Percentiles rank a stretch among this genome's conserved stretches.
Evolutionary conservation across 495 filamentous ascomycete species (phyloP).

Genomic region (Hypoxylon fragiforme): DNA sequence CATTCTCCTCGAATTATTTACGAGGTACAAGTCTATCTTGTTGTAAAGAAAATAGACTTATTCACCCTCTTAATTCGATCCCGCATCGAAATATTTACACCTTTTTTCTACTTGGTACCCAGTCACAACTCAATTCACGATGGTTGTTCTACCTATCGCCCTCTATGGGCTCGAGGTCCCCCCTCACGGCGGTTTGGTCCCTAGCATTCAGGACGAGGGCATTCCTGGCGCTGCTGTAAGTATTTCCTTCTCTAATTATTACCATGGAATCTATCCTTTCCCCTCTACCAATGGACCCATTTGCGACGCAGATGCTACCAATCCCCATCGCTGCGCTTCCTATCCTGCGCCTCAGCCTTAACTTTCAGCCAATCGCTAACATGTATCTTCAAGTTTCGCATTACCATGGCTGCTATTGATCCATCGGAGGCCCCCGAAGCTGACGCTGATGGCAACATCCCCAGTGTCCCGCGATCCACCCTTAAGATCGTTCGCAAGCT

Average conservation of each 20-base stretch:
- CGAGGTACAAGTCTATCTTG: not conserved
- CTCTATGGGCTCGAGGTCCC: slow-evolving; percentile 90
- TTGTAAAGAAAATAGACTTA: not conserved
- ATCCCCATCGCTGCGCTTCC: not conserved
- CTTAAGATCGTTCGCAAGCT: slow-evolving; percentile 82
- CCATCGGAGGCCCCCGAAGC: slow-evolving; percentile 74
- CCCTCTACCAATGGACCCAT: not conserved
- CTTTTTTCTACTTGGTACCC: no score
- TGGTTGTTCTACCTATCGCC: slow-evolving; percentile 68
- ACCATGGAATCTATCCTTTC: no score
- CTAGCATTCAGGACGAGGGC: slow-evolving; percentile 52
- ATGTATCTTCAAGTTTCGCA: slow-evolving; percentile 69
- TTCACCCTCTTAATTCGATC: not conserved
- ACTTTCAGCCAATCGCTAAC: slow-evolving; percentile 25
- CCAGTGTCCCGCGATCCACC: slow-evolving; percentile 72
- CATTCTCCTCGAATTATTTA: not conserved
- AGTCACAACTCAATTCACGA: slow-evolving; percentile 19
- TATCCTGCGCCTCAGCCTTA: not conserved
- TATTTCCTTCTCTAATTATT: no score
- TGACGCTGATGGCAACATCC: slow-evolving; percentile 62
- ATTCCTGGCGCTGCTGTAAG: slow-evolving; percentile 68
- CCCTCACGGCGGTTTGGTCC: slow-evolving; percentile 72
- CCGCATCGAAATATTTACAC: no score
- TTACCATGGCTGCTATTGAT: slow-evolving; percentile 98
- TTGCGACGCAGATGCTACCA: not conserved